Evolutionary conservation across 2,329 filamentous ascomycete genomes (phyloP).

Genomic region (Lizonia empirigonia): DNA sequence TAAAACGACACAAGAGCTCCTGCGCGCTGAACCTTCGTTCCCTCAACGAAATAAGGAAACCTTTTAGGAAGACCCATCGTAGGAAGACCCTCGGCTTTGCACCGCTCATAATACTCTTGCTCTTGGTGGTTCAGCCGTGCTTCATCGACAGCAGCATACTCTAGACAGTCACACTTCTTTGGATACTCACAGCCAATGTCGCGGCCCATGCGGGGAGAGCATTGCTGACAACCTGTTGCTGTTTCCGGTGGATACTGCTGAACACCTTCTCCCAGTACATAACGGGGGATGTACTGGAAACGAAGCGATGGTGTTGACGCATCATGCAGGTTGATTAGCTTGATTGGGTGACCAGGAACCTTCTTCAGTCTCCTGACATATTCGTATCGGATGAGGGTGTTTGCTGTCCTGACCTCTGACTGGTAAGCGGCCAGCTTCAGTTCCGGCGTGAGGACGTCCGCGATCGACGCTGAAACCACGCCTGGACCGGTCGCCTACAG

Average conservation of each 20-base stretch:
- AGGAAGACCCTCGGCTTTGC: conserved; percentile 26
- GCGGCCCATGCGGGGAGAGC: conserved; percentile 60
- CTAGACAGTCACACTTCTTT: conserved; percentile 68
- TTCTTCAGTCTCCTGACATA: conserved; percentile 43
- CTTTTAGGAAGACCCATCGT: conserved; percentile 52
- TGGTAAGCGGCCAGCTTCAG: conserved; percentile 43
- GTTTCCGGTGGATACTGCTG: conserved; percentile 65
- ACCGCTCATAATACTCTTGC: conserved; percentile 29
- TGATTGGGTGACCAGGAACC: conserved; percentile 53
- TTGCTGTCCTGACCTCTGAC: conserved; percentile 39
- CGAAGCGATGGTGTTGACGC: conserved; percentile 60
- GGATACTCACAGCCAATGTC: conserved; percentile 66
- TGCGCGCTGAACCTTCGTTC: conserved; percentile 32
- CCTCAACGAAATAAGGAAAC: conserved; percentile 65
- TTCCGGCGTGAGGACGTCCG: conserved; percentile 40
- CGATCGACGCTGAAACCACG: conserved; percentile 24
- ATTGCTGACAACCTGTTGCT: conserved; percentile 69
- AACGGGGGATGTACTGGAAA: conserved; percentile 72
- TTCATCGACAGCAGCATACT: conserved; percentile 61
- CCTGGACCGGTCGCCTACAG: conserved; percentile 1
- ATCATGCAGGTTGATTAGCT: conserved; percentile 68
- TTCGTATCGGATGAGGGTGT: conserved; percentile 45
- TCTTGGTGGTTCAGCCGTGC: conserved; percentile 39
- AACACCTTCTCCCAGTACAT: conserved; percentile 64
- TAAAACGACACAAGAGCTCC: conserved; percentile 51